Percentiles rank a stretch among this genome's conserved stretches.
Conservation (phyloP, 345 rosid genomes). For the Gossypioides kirkii region DNA sequence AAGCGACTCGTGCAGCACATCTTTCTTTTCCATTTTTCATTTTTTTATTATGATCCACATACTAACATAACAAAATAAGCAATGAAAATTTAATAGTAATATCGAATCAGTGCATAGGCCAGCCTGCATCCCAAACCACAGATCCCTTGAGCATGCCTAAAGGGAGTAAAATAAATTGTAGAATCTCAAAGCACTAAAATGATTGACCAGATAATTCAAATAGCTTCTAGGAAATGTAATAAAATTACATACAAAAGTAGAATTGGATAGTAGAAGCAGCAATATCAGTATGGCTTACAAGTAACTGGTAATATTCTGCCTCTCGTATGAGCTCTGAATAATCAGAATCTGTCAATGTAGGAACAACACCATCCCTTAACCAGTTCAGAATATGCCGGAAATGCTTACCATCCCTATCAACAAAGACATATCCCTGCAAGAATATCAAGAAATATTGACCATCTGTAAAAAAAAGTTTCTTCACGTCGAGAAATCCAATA, state of each 20-base stretch:
- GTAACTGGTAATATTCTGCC: slow-evolving; percentile 83
- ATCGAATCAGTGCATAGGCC: neutral
- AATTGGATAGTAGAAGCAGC: slow-evolving; percentile 7
- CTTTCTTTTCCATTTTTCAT: neutral
- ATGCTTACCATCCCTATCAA: slow-evolving; percentile 86
- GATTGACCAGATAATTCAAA: neutral
- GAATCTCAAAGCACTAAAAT: neutral
- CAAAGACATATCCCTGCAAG: slow-evolving; percentile 72
- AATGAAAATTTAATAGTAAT: neutral
- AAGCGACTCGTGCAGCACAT: neutral
- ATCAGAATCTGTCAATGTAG: slow-evolving; percentile 51
- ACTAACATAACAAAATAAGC: neutral
- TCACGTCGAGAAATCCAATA: neutral
- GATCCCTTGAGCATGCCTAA: slow-evolving; percentile 1
- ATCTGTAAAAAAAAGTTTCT: neutral
- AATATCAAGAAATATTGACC: slow-evolving; percentile 12
- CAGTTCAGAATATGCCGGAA: slow-evolving; percentile 87
- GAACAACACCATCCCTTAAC: slow-evolving; percentile 87
- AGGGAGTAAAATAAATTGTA: neutral
- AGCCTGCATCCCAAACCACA: neutral
- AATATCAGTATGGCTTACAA: slow-evolving; percentile 40
- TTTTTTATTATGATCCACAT: neutral
- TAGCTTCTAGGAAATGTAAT: neutral
- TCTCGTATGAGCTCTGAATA: slow-evolving; percentile 71
- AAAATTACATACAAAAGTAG: neutral